Conservation (phyloP, 352 stramenopile genomes). For the Bremia lactucae region DNA sequence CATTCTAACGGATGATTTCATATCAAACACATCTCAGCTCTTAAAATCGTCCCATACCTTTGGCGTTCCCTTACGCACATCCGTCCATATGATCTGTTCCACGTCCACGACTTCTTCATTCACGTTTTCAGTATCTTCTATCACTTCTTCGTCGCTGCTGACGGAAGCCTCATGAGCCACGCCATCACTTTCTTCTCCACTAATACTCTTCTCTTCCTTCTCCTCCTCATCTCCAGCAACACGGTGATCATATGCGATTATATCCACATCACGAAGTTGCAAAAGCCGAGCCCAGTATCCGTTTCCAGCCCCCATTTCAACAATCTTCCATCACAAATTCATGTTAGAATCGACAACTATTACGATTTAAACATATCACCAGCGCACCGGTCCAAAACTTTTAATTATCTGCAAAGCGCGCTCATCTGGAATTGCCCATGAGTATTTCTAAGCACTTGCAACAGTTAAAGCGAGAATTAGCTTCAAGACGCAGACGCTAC, state of each 20-base stretch:
- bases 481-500: neutral
- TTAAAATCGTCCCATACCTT: constrained; percentile 38
- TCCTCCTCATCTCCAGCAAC: constrained; percentile 44
- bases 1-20: neutral
- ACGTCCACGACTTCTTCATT: constrained; percentile 67
- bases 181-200: constrained; percentile 21
- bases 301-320: constrained; percentile 86
- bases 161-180: constrained; percentile 19
- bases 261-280: constrained; percentile 66
- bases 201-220: constrained; percentile 12
- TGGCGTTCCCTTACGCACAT: constrained; percentile 62
- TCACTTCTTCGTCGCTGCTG: constrained; percentile 18
- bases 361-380: neutral
- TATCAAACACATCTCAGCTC: too few relatives aligned
- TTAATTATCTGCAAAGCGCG: constrained; percentile 85
- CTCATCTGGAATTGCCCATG: constrained; percentile 88
- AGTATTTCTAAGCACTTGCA: constrained; percentile 61
- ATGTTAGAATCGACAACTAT: constrained; percentile 2
- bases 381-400: constrained; percentile 72
- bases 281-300: constrained; percentile 83
- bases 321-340: constrained; percentile 39
- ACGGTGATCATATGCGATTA: constrained; percentile 82
- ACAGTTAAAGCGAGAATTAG: constrained; percentile 2
- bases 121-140: constrained; percentile 17
- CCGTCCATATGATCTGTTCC: constrained; percentile 79